Percentiles rank a stretch among this genome's conserved stretches.
Evolutionary conservation across 441 rosid species (phyloP).

Genomic region (Erodium trifolium): DNA sequence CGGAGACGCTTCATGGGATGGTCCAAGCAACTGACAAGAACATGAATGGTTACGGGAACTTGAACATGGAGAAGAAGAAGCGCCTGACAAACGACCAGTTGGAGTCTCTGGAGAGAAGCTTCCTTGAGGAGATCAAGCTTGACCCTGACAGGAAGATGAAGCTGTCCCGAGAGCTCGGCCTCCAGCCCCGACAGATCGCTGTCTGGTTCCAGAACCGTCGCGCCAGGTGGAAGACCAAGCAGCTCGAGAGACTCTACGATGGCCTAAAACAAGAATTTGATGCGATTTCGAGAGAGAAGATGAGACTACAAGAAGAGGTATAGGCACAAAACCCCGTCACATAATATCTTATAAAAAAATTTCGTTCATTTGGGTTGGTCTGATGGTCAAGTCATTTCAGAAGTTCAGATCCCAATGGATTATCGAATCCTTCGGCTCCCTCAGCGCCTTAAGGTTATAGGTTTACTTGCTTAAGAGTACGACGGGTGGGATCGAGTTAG

Average conservation of each 20-base stretch:
- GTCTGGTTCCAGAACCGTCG: constrained; percentile 95
- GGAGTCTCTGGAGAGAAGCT: constrained; percentile 68
- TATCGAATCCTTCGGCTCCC: too few species aligned
- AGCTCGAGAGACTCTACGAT: constrained; percentile 64
- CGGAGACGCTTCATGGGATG: too few species aligned
- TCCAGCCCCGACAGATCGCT: constrained; percentile 82
- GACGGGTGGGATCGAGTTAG: too few species aligned
- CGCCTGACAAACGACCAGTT: constrained; percentile 59
- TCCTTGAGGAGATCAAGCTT: constrained; percentile 74
- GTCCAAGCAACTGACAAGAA: too few species aligned
- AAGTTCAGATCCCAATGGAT: too few species aligned
- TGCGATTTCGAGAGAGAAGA: constrained; percentile 52
- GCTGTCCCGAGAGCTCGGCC: constrained; percentile 71
- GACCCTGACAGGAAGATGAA: constrained; percentile 75
- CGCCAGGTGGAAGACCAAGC: constrained; percentile 88
- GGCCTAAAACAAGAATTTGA: constrained; percentile 58
- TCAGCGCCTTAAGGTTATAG: too few species aligned
- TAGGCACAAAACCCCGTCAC: too few species aligned
- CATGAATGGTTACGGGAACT: too few species aligned
- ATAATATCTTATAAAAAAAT: too few species aligned
- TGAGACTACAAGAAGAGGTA: constrained; percentile 46
- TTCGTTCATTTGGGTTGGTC: too few species aligned
- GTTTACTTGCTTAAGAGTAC: too few species aligned
- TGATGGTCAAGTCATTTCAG: too few species aligned
- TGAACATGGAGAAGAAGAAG: constrained; percentile 32